Percentiles rank a stretch among this genome's conserved stretches.
Conservation (phyloP, 1,139 yeast species). For the Yamadazyma kanchanaburiensis region DNA sequence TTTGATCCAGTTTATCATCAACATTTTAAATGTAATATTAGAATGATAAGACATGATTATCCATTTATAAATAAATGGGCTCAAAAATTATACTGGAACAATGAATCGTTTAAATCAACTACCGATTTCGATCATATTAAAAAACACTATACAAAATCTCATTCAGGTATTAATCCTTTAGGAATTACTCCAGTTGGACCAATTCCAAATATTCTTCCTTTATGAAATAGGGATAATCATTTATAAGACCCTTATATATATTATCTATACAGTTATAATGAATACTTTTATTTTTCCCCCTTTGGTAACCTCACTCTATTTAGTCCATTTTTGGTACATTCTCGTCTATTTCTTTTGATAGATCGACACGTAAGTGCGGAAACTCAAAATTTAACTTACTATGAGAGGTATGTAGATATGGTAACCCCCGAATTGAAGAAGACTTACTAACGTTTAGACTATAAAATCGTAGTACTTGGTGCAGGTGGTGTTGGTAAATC, state of each 20-base stretch:
- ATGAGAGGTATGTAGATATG: conserved; percentile 11
- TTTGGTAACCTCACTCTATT: no score
- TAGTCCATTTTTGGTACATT: no score
- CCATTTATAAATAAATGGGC: conserved; percentile 81
- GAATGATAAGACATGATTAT: conserved; percentile 76
- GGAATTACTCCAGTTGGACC: conserved; percentile 92
- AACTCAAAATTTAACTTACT: conserved; percentile 2
- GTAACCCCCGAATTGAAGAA: no score
- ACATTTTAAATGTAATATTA: conserved; percentile 90
- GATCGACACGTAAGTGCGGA: conserved; percentile 7
- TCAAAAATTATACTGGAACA: conserved; percentile 80
- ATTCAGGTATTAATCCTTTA: conserved; percentile 72
- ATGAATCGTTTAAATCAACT: conserved; percentile 71
- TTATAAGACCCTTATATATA: no score
- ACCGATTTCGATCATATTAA: conserved; percentile 90
- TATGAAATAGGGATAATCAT: no score
- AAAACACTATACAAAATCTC: conserved; percentile 83
- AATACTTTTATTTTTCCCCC: no score
- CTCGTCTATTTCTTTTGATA: conserved; percentile 5
- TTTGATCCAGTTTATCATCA: conserved; percentile 92
- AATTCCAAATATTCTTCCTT: conserved; percentile 56
- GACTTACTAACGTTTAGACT: conserved; percentile 26
- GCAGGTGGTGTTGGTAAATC: conserved; percentile 56
- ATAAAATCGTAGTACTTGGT: conserved; percentile 49
- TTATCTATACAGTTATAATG: no score